Evolutionary conservation across 2,329 filamentous ascomycete species (phyloP).

Genomic region (Aspergillus quadricinctus): DNA sequence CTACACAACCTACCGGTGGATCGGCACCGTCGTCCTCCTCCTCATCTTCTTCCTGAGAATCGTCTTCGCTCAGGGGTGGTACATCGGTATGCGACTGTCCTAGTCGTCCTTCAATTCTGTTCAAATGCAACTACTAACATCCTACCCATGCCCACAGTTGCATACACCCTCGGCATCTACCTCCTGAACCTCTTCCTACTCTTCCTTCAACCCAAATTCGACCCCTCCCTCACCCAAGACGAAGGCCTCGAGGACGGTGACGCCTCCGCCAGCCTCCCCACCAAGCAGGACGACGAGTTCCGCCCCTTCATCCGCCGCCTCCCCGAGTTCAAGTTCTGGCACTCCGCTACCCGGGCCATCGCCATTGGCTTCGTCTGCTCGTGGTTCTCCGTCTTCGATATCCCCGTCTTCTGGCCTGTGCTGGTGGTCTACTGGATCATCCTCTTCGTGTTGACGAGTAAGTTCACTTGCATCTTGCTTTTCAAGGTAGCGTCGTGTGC

Average conservation of each 20-base stretch:
- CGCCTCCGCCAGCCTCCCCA: conserved; percentile 69
- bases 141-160: conserved; percentile 55
- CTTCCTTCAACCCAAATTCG: conserved; percentile 97
- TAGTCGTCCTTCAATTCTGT: neutral
- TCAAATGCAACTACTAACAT: neutral
- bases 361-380: conserved; percentile 78
- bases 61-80: conserved; percentile 92
- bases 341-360: conserved; percentile 85
- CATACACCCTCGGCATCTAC: conserved; percentile 97
- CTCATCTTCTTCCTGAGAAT: conserved; percentile 84
- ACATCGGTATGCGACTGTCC: conserved; percentile 66
- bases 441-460: conserved; percentile 90
- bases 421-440: conserved; percentile 99
- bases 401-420: conserved; percentile 98
- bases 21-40: conserved; percentile 71
- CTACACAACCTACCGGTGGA: conserved; percentile 84
- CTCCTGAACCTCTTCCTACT: conserved; percentile 98
- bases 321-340: conserved; percentile 99
- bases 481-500: neutral
- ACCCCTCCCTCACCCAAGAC: conserved; percentile 91
- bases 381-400: conserved; percentile 91
- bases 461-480: conserved; percentile 37
- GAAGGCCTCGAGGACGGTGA: conserved; percentile 95
- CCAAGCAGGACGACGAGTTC: conserved; percentile 96
- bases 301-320: conserved; percentile 92